Conservation (phyloP, 352 stramenopile species). For the Hyaloperonospora brassicae region DNA sequence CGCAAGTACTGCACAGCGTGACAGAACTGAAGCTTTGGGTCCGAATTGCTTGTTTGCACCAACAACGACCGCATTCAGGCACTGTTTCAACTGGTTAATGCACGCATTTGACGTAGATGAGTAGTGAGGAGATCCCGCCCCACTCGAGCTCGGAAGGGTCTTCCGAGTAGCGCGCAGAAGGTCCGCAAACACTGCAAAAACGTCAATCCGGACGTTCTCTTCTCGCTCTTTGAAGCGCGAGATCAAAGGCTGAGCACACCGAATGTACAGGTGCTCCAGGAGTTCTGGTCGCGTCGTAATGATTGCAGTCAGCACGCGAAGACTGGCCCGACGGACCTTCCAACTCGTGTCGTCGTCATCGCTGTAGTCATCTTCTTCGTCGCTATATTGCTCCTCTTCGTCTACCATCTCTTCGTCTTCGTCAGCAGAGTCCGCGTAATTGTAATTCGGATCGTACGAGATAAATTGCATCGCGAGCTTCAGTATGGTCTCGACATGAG, state of each 20-base stretch:
- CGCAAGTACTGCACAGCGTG: conserved; percentile 71
- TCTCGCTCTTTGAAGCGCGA: conserved; percentile 94
- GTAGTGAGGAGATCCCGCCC: conserved; percentile 18
- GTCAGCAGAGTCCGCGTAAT: conserved; percentile 92
- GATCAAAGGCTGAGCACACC: conserved; percentile 78
- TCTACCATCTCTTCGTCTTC: conserved; percentile 83
- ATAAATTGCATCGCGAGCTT: conserved; percentile 89
- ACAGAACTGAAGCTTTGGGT: conserved; percentile 65
- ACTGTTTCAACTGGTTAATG: conserved; percentile 47
- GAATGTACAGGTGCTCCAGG: conserved; percentile 77
- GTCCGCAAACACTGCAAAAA: conserved; percentile 92
- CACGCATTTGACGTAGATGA: conserved; percentile 35
- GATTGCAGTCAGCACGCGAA: conserved; percentile 90
- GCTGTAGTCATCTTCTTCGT: conserved; percentile 86
- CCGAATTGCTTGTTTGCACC: conserved; percentile 78
- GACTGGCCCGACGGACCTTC: conserved; percentile 92
- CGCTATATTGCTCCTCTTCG: conserved; percentile 75
- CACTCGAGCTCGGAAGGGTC: conserved; percentile 31
- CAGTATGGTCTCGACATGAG: conserved; percentile 91
- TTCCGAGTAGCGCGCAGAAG: conserved; percentile 80
- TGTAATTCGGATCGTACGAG: conserved; percentile 98
- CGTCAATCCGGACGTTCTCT: conserved; percentile 97
- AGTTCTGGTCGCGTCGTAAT: conserved; percentile 86
- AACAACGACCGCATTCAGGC: conserved; percentile 61
- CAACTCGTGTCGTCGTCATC: conserved; percentile 93